Conservation (phyloP, 23 red algal species). For the Cyanidium caldarium region DNA sequence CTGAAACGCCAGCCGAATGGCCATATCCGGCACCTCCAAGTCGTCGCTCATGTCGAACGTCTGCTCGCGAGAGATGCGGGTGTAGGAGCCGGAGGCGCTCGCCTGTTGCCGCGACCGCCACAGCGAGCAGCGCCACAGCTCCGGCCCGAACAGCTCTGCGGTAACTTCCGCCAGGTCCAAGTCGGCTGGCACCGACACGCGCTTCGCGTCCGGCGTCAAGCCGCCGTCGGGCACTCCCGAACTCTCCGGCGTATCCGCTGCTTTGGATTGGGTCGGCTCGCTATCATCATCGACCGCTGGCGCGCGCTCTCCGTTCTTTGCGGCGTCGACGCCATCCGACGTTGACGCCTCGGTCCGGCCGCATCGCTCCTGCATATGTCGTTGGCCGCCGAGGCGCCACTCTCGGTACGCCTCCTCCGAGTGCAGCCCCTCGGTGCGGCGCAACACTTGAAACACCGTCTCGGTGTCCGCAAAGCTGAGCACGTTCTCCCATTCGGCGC, state of each 20-base stretch:
- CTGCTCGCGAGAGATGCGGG: not conserved
- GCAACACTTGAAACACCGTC: not conserved
- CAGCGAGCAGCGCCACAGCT: slow-evolving; percentile 4
- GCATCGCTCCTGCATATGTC: too few species aligned
- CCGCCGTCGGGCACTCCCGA: too few species aligned
- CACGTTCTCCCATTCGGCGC: not conserved
- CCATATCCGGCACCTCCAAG: not conserved
- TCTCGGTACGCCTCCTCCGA: not conserved
- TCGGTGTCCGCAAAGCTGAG: not conserved
- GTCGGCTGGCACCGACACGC: too few species aligned
- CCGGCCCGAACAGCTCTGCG: not conserved
- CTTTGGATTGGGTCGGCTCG: too few species aligned
- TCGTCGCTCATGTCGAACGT: slow-evolving; percentile 4
- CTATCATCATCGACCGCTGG: too few species aligned
- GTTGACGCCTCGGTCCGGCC: too few species aligned
- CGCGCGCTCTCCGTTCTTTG: too few species aligned
- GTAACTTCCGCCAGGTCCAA: not conserved
- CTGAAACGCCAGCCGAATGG: slow-evolving; percentile 2
- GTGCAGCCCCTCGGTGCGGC: not conserved
- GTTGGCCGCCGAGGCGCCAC: too few species aligned
- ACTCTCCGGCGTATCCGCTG: too few species aligned
- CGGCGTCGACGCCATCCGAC: too few species aligned
- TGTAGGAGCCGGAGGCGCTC: not conserved
- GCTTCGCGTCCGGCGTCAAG: too few species aligned
- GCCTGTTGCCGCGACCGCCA: not conserved